These are phyloP conservation scores for Venturia pyrina DNA, from an alignment of 2,329 filamentous ascomycete species.

Conservation along the genomic window DNA sequence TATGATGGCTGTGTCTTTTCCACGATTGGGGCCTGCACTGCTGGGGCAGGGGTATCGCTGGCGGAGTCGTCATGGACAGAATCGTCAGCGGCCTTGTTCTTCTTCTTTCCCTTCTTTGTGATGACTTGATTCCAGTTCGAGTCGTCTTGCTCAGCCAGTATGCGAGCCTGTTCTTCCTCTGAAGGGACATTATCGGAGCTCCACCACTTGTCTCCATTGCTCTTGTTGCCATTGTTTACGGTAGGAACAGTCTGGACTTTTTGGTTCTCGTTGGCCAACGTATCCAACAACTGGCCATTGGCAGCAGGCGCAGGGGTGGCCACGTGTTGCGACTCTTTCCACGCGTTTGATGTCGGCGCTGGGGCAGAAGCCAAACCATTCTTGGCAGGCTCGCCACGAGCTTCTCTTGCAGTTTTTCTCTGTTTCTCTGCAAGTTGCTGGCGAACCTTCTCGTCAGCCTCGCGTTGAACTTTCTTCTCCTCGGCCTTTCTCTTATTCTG, in stretches of 20 bases:
- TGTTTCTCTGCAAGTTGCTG: conserved; percentile 72
- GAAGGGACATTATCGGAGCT: conserved; percentile 39
- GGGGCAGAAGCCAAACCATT: conserved; percentile 52
- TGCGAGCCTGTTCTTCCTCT: conserved; percentile 51
- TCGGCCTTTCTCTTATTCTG: conserved; percentile 87
- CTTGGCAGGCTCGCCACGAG: conserved; percentile 73
- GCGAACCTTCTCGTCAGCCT: conserved; percentile 70
- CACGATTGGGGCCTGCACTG: neutral
- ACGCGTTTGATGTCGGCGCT: conserved; percentile 42
- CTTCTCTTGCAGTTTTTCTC: conserved; percentile 67
- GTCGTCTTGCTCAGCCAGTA: conserved; percentile 36
- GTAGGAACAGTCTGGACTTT: neutral
- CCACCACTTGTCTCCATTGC: conserved; percentile 27
- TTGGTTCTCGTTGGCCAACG: conserved; percentile 36
- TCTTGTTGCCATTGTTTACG: conserved; percentile 30
- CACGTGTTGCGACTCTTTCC: conserved; percentile 32
- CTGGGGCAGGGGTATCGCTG: neutral
- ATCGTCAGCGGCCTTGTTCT: neutral
- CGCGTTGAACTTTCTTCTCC: conserved; percentile 61
- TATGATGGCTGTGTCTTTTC: neutral
- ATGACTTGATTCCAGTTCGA: conserved; percentile 53
- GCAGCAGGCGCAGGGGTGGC: conserved; percentile 17
- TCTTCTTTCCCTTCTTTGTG: conserved; percentile 44
- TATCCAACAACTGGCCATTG: conserved; percentile 34
- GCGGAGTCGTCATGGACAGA: neutral